These are phyloP conservation scores for Pythium aristosporum DNA, from an alignment of 352 stramenopile genomes.

Conservation along the genomic window DNA sequence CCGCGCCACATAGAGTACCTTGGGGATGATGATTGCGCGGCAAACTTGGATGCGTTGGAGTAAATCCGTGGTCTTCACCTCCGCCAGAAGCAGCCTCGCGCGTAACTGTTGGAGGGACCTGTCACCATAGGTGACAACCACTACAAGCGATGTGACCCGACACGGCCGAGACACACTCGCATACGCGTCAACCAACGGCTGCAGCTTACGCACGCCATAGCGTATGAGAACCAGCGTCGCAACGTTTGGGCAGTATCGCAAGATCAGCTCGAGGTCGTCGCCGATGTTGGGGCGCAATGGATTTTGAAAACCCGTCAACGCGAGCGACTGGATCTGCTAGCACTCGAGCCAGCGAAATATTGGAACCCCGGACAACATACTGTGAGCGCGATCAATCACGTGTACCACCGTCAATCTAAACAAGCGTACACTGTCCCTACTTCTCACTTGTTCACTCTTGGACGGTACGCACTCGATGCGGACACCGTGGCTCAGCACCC, in stretches of 20 bases:
- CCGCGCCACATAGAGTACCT: conserved; percentile 9
- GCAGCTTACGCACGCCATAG: neutral
- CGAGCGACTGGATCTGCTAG: neutral
- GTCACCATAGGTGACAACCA: neutral
- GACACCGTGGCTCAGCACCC: neutral
- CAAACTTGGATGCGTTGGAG: conserved; percentile 11
- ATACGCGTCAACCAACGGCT: neutral
- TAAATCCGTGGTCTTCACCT: conserved; percentile 8
- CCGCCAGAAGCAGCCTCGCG: neutral
- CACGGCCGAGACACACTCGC: neutral
- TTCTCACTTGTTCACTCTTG: no score
- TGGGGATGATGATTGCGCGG: conserved; percentile 4
- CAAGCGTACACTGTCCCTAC: no score
- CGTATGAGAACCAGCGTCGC: neutral
- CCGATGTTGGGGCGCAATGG: neutral
- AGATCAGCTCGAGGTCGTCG: neutral
- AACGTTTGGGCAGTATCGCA: neutral
- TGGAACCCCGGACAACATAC: neutral
- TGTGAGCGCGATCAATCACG: neutral
- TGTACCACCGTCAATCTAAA: no score
- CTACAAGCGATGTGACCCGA: neutral
- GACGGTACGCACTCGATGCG: neutral
- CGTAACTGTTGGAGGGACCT: neutral
- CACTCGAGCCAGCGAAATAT: neutral
- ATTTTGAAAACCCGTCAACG: neutral